Conservation (phyloP, 306 rosid species). For the Luffa acutangula region DNA sequence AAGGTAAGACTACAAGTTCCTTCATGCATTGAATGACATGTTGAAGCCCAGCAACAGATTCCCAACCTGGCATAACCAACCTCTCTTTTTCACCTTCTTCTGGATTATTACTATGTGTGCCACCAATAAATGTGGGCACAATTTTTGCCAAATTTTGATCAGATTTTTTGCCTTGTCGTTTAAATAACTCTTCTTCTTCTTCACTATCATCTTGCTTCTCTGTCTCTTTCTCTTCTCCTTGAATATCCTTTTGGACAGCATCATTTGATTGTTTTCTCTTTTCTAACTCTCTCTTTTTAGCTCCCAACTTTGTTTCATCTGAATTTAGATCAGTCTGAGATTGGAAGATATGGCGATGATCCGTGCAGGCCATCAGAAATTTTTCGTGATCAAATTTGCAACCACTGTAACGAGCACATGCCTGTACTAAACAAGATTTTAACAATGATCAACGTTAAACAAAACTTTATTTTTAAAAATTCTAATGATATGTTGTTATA, state of each 20-base stretch:
- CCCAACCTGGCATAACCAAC: slow-evolving; percentile 77
- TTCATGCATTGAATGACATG: slow-evolving; percentile 81
- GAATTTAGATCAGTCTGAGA: slow-evolving; percentile 48
- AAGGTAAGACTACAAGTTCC: slow-evolving; percentile 86
- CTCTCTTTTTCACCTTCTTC: slow-evolving; percentile 14
- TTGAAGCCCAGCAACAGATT: slow-evolving; percentile 93
- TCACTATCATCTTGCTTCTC: neutral
- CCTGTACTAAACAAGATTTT: slow-evolving; percentile 8
- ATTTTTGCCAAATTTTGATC: slow-evolving; percentile 76
- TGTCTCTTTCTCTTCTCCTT: slow-evolving; percentile 20
- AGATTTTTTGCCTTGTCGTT: slow-evolving; percentile 83
- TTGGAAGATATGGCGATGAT: slow-evolving; percentile 74
- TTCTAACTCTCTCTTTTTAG: slow-evolving; percentile 68
- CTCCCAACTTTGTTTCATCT: slow-evolving; percentile 38
- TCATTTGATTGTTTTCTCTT: slow-evolving; percentile 27
- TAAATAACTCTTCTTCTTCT: slow-evolving; percentile 80
- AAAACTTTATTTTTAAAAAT: too few species aligned
- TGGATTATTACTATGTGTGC: slow-evolving; percentile 58
- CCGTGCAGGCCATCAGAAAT: slow-evolving; percentile 92
- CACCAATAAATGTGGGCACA: slow-evolving; percentile 84
- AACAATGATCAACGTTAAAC: too few species aligned
- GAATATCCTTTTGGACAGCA: slow-evolving; percentile 67
- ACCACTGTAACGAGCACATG: slow-evolving; percentile 86
- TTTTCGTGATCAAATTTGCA: slow-evolving; percentile 89
- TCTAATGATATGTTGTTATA: too few species aligned